Evolutionary conservation across 768 basidiomycete species (phyloP).

Genomic region (Fomitopsis serialis): DNA sequence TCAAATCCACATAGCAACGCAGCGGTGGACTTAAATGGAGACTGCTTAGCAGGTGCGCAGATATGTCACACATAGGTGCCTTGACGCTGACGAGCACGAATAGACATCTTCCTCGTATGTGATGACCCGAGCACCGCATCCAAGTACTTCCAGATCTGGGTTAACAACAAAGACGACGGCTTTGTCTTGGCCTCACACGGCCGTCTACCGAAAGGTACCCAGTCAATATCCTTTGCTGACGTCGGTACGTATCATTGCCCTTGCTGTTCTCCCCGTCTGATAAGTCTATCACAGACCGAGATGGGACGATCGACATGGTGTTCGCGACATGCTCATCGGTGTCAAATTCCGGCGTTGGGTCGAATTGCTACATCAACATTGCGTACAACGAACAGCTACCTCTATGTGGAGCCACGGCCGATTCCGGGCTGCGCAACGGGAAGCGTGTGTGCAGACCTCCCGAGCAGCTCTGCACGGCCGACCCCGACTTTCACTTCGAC

Average conservation of each 20-base stretch:
- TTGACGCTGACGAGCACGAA: background rate
- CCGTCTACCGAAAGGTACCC: slow-evolving; percentile 67
- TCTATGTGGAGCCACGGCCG: slow-evolving; percentile 60
- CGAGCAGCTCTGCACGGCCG: slow-evolving; percentile 75
- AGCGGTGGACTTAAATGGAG: slow-evolving; percentile 89
- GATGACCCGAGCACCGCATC: slow-evolving; percentile 46
- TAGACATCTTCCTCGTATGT: slow-evolving; percentile 87
- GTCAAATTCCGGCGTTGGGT: slow-evolving; percentile 70
- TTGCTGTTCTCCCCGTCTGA: no score
- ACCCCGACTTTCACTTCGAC: slow-evolving; percentile 77
- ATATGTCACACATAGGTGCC: no score
- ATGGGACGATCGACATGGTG: slow-evolving; percentile 94
- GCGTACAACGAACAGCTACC: slow-evolving; percentile 90
- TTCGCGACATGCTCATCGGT: slow-evolving; percentile 79
- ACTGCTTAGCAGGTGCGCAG: slow-evolving; percentile 86
- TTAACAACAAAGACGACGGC: slow-evolving; percentile 74
- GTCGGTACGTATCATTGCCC: no score
- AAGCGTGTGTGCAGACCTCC: slow-evolving; percentile 65
- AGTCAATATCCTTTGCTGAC: slow-evolving; percentile 84
- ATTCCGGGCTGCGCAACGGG: slow-evolving; percentile 43
- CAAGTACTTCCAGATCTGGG: slow-evolving; percentile 86
- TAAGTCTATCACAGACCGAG: slow-evolving; percentile 80
- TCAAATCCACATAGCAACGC: slow-evolving; percentile 93
- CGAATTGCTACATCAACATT: slow-evolving; percentile 79
- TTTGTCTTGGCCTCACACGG: slow-evolving; percentile 68